phyloP scores from a whole-genome alignment of 768 basidiomycete species.

The Mycena capillaripes region DNA sequence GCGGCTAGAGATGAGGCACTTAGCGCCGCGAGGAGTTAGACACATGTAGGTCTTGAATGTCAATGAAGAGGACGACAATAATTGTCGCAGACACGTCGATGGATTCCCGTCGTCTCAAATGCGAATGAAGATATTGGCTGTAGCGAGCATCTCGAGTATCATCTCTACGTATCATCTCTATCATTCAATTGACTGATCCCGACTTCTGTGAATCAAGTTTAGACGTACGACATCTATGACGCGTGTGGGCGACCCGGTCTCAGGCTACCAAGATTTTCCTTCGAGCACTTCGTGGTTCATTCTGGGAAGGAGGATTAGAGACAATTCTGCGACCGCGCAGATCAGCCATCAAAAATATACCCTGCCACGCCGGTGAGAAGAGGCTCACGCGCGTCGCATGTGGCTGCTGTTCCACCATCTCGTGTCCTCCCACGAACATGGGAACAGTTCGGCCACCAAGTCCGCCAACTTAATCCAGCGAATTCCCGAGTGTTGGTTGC shows the following conservation, averaged over 20 bases:
- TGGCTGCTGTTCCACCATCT: too few relatives aligned
- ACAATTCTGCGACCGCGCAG: neutral
- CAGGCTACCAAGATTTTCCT: neutral
- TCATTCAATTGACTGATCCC: too few relatives aligned
- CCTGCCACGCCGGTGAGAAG: too few relatives aligned
- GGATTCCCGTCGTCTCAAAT: too few relatives aligned
- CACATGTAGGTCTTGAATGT: neutral
- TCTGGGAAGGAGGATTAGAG: neutral
- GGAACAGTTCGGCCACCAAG: neutral
- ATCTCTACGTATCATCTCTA: too few relatives aligned
- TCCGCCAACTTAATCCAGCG: neutral
- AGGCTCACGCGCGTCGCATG: too few relatives aligned
- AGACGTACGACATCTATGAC: neutral
- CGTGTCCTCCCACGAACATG: neutral
- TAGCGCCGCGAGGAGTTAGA: neutral
- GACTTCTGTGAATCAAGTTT: too few relatives aligned
- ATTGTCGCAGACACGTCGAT: too few relatives aligned
- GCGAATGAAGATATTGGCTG: too few relatives aligned
- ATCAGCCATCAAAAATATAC: neutral
- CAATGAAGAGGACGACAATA: too few relatives aligned
- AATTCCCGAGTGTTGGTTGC: neutral
- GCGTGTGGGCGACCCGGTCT: neutral
- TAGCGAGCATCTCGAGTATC: too few relatives aligned
- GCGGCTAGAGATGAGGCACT: neutral
- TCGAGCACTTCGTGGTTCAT: neutral